Evolutionary conservation across 176 grass and related monocot species (phyloP), one percentile per base, ranked within the genome.

Genomic region (Avena sativa): DNA sequence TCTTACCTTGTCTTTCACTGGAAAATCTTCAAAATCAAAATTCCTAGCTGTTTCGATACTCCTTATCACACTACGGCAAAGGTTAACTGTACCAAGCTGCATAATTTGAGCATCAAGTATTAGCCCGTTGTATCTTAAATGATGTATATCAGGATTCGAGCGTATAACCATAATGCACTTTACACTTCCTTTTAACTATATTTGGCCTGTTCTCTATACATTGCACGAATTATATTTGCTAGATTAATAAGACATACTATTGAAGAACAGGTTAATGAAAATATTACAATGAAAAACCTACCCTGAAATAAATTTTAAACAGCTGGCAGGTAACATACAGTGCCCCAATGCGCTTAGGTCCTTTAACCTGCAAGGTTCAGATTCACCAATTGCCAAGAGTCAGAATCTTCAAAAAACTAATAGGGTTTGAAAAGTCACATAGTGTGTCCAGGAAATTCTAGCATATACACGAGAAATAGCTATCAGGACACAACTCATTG

Each of bases 231-330:
- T 58, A 34, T 21, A 47, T 16, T 48, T 67, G 25, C n/a, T 80
- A 6, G 43, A 4, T 69, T 28, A 68, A 21, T 11, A 56, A 59
- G 57, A 74, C 6, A 74, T 64, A 66, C 10, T n/a, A 82, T 9
- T 76, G 14, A 70, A 55, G 16, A 78, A 88, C 19, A 43, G 13
- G 69, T 25, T 17, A 43, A 44, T 1, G 53, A 76, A 67, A 75
- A 81, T 1, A 59, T 81, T 69, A 16, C 44, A 89, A 47, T 16
- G 65, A 80, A 65, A 80, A 69, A 89, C 43, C 50, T 79, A 99
- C 97, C 83, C 93, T 94, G 85, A 99, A 99, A 82, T 96, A 99
- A 53, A 99, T 94, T 94, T 99, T 99, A 60, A 99, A 99, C 66
- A 99, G 89, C 85, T 96, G 94, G 72, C 97, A 99, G 43, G 94